Evolutionary conservation across 2,329 filamentous ascomycete species (phyloP), one percentile per base, ranked within the genome.

Genomic region (Nannizzia gypsea): DNA sequence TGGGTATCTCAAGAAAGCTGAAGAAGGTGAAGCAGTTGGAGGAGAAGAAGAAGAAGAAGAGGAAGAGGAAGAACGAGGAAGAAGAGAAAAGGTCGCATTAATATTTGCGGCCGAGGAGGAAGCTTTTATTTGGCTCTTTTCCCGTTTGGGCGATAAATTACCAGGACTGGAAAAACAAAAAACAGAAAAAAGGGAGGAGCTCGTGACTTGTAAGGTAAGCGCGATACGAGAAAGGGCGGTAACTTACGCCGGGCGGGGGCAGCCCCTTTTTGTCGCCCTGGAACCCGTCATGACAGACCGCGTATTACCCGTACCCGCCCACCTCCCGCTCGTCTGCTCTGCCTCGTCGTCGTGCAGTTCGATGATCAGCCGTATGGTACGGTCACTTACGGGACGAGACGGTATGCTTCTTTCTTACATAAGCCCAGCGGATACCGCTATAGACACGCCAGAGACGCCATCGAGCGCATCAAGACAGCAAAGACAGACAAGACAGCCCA

Each of bases 1-100:
- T 70, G 71, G 72, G 69, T 70, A 72, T 71, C 72, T 70, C 67
- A 73, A 66, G 69, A 65, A 66, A 68, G 68, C 64, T n/a, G n/a
- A n/a, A 65, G 63, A 61, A 65, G 63, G 59, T 62, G 62, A 61
- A 57, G 44, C 48, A 61, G 57, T 64, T 60, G 63, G 60, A 62
- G 64, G 62, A 63, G 48, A 64, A 63, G 60, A 61, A 62, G 55
- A 63, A 58, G 60, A 54, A 66, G 62, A 66, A 63, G 62, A 61
- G 28, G 59, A 58, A 56, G 55, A 60, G 44, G 62, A 66, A 65
- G 63, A 64, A 61, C 64, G 62, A 59, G 64, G 63, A 60, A 63
- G 65, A 63, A 61, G 60, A 58, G 60, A 28, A 36, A 38, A 31
- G 22, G 50, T 31, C 50, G 9, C 26, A 36, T 54, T 54, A 54